Evolutionary conservation across 176 grass and related monocot species (phyloP).

Genomic region (Aechmea fasciata): DNA sequence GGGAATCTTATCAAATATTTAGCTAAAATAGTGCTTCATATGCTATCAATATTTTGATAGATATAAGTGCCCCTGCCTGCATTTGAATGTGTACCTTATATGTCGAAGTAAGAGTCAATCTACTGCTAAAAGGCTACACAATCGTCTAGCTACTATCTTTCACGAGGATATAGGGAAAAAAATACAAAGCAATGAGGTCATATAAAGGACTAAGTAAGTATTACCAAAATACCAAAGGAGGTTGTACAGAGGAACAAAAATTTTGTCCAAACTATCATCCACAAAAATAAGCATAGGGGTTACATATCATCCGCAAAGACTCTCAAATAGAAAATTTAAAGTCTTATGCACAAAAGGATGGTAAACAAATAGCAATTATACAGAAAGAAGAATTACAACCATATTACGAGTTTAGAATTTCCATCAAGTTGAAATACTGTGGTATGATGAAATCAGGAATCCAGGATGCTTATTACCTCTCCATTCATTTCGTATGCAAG

Average conservation of each 20-base stretch:
- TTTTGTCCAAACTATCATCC: not conserved
- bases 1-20: too few species aligned
- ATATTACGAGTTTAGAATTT: not conserved
- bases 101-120: too few species aligned
- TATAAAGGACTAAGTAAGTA: too few species aligned
- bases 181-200: too few species aligned
- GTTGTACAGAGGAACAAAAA: not conserved
- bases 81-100: too few species aligned
- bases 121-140: too few species aligned
- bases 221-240: not conserved
- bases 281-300: not conserved
- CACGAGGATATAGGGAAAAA: too few species aligned
- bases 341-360: not conserved
- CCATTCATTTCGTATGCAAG: conserved; percentile 99
- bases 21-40: too few species aligned
- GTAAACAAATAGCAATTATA: not conserved
- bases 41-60: too few species aligned
- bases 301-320: not conserved
- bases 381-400: not conserved
- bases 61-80: too few species aligned
- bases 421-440: not conserved
- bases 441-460: not conserved
- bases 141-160: too few species aligned
- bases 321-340: not conserved
- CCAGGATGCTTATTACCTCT: conserved; percentile 37